Evolutionary conservation across 1,139 yeast species (phyloP).

Genomic region (Candida frijolesensis): DNA sequence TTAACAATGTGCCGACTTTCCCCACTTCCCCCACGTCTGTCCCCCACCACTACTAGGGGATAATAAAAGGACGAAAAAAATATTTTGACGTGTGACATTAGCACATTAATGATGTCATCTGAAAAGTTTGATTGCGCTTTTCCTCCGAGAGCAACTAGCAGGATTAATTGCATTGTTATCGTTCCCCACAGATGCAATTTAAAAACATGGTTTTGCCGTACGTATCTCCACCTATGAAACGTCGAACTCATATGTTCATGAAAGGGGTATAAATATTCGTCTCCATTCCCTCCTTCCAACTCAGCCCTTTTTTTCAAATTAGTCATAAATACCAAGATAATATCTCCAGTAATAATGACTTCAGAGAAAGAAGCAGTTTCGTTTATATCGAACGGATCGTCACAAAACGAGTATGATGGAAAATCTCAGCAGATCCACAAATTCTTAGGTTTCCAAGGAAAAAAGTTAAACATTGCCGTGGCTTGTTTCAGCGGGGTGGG

Average conservation of each 20-base stretch:
- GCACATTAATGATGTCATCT: no score
- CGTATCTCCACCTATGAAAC: not conserved
- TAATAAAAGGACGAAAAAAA: no score
- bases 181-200: not conserved
- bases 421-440: slow-evolving; percentile 13
- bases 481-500: slow-evolving; percentile 35
- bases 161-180: not conserved
- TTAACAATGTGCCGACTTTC: no score
- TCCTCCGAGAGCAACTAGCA: not conserved
- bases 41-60: no score
- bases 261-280: not conserved
- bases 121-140: no score
- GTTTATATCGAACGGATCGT: not conserved
- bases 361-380: not conserved
- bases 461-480: slow-evolving; percentile 27
- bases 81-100: no score
- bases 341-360: not conserved
- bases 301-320: not conserved
- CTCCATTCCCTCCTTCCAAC: not conserved
- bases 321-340: not conserved
- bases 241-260: not conserved
- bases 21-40: no score
- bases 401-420: not conserved
- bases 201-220: not conserved
- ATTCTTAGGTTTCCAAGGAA: slow-evolving; percentile 30